A percentile compares a stretch with the other conserved stretches of the same genome.
Evolutionary conservation across 331 rosid genomes (phyloP).

Genomic region (Erythrophleum ivorense): DNA sequence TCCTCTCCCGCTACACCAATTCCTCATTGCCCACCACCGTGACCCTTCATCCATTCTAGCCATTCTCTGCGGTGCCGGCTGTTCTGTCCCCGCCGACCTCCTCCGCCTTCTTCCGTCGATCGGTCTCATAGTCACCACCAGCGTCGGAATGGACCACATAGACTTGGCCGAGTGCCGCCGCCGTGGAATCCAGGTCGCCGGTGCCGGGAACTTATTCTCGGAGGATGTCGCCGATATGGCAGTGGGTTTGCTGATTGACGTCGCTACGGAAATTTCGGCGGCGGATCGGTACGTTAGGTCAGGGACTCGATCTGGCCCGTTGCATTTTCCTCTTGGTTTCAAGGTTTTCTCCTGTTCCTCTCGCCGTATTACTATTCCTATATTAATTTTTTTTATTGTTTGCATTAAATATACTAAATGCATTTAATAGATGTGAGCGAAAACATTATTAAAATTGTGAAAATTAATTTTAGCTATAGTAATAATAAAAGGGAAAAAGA

Average conservation of each 20-base stretch:
- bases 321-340: constrained; percentile 27
- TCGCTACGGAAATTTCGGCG: constrained; percentile 43
- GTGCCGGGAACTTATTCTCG: constrained; percentile 38
- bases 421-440: too few relatives aligned
- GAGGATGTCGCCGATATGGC: constrained; percentile 67
- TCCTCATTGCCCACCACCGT: constrained; percentile 27
- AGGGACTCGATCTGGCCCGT: background rate
- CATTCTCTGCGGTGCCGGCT: constrained; percentile 27
- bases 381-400: too few relatives aligned
- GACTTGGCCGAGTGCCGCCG: constrained; percentile 56
- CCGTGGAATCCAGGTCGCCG: constrained; percentile 44
- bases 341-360: constrained; percentile 19
- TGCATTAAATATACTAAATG: too few relatives aligned
- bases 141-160: constrained; percentile 56
- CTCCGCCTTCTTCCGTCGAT: constrained; percentile 54
- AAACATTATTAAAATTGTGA: too few relatives aligned
- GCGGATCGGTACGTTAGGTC: constrained; percentile 40
- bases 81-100: constrained; percentile 13
- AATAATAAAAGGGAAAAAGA: too few relatives aligned
- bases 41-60: constrained; percentile 46
- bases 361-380: background rate
- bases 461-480: too few relatives aligned
- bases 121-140: constrained; percentile 49
- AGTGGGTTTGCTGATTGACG: constrained; percentile 57
- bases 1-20: constrained; percentile 42